Conservation (phyloP, 176 grass and related monocot genomes). For the barley (Hordeum vulgare) region MorexV3_pseudomolecules_assembly NC_058519.1:1344957-1345456, state of each 20-base stretch:
- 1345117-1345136: too few relatives aligned
- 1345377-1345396: conserved; percentile 39
- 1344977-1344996: too few relatives aligned
- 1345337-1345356: neutral
- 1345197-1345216: neutral
- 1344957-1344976: neutral
- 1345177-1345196: neutral
- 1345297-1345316: conserved; percentile 41
- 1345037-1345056: neutral
- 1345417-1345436: neutral
- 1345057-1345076: neutral
- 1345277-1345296: conserved; percentile 42
- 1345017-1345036: neutral
- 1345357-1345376: neutral
- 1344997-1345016: too few relatives aligned
- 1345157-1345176: neutral
- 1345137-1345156: neutral
- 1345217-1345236: conserved; percentile 5
- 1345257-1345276: conserved; percentile 40
- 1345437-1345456: too few relatives aligned
- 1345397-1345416: too few relatives aligned
- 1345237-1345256: conserved; percentile 10
- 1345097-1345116: too few relatives aligned
- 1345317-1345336: conserved; percentile 26
- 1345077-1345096: too few relatives aligned